Evolutionary conservation across 202 grass and related monocot genomes (phyloP).

Genomic region (Elaeis oleifera): DNA sequence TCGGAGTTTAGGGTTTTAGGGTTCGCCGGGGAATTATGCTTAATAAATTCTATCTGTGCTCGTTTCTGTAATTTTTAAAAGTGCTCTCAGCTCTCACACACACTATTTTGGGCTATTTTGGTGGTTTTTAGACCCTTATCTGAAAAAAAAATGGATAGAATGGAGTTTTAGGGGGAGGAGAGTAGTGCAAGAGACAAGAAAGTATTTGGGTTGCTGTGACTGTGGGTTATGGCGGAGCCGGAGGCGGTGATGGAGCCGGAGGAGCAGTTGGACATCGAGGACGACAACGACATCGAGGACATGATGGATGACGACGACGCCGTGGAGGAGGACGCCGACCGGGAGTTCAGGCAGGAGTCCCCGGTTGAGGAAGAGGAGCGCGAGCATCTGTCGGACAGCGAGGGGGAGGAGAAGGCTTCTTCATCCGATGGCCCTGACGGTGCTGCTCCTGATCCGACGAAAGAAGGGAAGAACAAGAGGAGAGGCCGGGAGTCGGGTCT

Average conservation of each 20-base stretch:
- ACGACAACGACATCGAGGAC: slow-evolving; percentile 46
- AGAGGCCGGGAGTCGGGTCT: slow-evolving; percentile 15
- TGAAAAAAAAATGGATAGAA: no score
- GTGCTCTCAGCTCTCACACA: no score
- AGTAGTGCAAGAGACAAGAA: background rate
- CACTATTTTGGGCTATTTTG: no score
- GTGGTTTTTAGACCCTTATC: no score
- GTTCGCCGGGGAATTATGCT: no score
- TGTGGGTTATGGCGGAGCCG: slow-evolving; percentile 37
- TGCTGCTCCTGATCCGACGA: slow-evolving; percentile 16
- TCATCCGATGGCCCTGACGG: slow-evolving; percentile 1
- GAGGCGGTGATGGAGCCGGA: slow-evolving; percentile 66
- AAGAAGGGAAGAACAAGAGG: slow-evolving; percentile 11
- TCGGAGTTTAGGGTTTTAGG: no score
- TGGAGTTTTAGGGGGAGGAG: no score
- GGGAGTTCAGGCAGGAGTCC: slow-evolving; percentile 12
- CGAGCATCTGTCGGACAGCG: background rate
- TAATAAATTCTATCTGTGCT: no score
- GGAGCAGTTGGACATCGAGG: slow-evolving; percentile 92
- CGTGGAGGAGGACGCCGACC: slow-evolving; percentile 12
- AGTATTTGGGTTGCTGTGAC: background rate
- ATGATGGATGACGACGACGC: slow-evolving; percentile 55
- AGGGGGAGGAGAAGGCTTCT: slow-evolving; percentile 7
- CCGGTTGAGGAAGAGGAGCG: slow-evolving; percentile 1
- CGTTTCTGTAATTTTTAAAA: no score